phyloP scores from a whole-genome alignment of 148 eudicot species.

The Fallopia convolvulus region DNA sequence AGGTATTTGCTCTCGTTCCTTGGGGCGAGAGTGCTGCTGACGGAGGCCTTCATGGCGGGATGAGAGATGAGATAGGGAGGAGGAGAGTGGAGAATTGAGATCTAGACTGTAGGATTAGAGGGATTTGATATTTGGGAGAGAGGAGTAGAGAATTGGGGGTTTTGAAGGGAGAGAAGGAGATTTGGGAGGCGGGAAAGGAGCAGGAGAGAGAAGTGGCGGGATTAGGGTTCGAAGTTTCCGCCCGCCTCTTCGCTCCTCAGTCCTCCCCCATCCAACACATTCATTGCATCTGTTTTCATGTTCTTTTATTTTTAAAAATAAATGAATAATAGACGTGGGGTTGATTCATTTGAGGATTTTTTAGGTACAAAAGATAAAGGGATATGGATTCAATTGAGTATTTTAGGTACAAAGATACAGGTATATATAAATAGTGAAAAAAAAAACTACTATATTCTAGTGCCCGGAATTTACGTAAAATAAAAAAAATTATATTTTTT shows the following conservation, averaged over 20 bases:
- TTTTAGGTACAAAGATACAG: too few species aligned
- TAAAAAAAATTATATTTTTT: too few species aligned
- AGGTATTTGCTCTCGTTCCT: slow-evolving; percentile 6
- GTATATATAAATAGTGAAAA: too few species aligned
- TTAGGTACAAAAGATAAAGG: too few species aligned
- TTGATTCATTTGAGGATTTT: neutral
- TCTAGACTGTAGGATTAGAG: neutral
- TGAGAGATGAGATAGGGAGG: neutral
- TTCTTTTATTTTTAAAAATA: neutral
- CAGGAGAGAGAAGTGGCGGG: neutral
- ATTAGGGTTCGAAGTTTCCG: slow-evolving; percentile 6
- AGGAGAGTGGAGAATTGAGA: slow-evolving; percentile 5
- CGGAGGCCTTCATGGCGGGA: neutral
- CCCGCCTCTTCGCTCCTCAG: neutral
- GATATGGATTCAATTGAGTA: neutral
- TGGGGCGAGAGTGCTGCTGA: neutral
- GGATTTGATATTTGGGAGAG: neutral
- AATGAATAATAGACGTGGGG: too few species aligned
- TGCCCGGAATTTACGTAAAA: too few species aligned
- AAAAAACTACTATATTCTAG: too few species aligned
- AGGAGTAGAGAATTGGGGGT: neutral
- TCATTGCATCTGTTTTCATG: neutral
- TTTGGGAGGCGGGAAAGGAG: neutral
- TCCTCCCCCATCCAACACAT: neutral
- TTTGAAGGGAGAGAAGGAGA: neutral